Evolutionary conservation across 768 basidiomycete genomes (phyloP), one percentile per base, ranked within the genome.

Genomic region (Trametes meyenii): DNA sequence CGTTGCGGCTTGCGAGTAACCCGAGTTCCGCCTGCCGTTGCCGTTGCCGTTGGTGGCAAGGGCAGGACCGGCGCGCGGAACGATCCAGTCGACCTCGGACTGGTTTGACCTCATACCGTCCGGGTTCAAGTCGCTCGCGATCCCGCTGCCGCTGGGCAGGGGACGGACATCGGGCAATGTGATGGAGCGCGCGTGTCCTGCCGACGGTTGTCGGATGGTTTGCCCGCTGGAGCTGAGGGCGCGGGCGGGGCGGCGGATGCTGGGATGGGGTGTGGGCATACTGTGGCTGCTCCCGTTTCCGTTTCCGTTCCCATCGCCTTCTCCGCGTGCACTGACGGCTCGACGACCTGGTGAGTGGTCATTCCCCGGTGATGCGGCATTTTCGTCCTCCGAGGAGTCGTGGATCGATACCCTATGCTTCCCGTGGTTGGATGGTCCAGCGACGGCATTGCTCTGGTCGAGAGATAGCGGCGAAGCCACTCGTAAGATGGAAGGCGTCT

Each of bases 71-170:
- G 29, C 29, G 29, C 29, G 44, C 2, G 61, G 65, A 19, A 66
- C 56, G 46, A 61, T 53, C 33, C 50, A 58, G 52, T 66, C 66
- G 24, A 66, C 40, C 5, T 38, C 42, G 40, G 65, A 66, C 10
- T 33, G 61, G 6, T 46, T 54, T 51, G 65, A 63, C n/a, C 33
- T 23, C 12, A 51, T 42, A 7, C 38, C 60, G 1, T 23, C 21
- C 8, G 55, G 43, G 33, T 51, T 52, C 21, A 54, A 38, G 26
- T 55, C 45, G 8, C 17, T 23, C 16, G 29, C 35, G 8, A 43
- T 26, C 5, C 43, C 53, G 19, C 17, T 58, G 35, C n/a, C 36
- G 5, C 19, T 21, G 13, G 36, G 5, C 43, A 43, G 38, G n/a
- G 36, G n/a, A 16, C 45, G 61, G 13, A 33, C 29, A 33, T 48